Conservation (phyloP, 495 filamentous ascomycete genomes). For the Amniculicola lignicola region DNA sequence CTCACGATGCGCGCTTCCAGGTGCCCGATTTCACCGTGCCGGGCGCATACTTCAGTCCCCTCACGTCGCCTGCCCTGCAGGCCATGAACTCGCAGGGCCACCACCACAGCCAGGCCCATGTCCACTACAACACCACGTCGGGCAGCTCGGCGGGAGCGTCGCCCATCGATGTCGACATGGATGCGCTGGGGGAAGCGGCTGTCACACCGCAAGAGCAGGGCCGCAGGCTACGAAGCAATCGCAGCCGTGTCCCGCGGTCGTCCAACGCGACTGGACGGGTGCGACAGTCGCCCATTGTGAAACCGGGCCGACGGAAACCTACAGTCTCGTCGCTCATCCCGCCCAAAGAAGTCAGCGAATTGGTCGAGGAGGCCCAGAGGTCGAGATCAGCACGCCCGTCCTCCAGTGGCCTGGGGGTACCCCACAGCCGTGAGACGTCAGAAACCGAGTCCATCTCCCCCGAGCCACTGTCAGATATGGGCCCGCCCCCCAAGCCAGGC, state of each 20-base stretch:
- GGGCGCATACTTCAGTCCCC: constrained; percentile 88
- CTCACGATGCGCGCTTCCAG: constrained; percentile 78
- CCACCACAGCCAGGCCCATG: constrained; percentile 15
- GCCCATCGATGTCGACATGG: constrained; percentile 37
- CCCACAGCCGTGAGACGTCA: constrained; percentile 55
- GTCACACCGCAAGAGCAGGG: constrained; percentile 24
- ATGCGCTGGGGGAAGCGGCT: constrained; percentile 34
- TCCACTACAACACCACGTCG: constrained; percentile 31
- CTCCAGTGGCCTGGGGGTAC: constrained; percentile 23
- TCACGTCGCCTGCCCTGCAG: constrained; percentile 88
- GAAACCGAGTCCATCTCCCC: constrained; percentile 69
- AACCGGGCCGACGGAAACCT: constrained; percentile 65
- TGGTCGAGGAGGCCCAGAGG: constrained; percentile 38
- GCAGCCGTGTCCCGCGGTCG: constrained; percentile 39
- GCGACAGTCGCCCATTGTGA: constrained; percentile 82
- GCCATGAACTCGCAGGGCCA: constrained; percentile 77
- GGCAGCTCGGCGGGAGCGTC: constrained; percentile 39
- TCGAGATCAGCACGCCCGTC: constrained; percentile 22
- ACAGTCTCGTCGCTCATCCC: constrained; percentile 35
- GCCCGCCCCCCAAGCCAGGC: constrained; percentile 58
- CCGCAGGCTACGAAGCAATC: constrained; percentile 31
- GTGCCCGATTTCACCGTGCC: constrained; percentile 73
- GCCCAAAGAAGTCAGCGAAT: constrained; percentile 37
- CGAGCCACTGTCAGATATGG: constrained; percentile 70
- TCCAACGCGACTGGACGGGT: constrained; percentile 26